Evolutionary conservation across 495 filamentous ascomycete species (phyloP).

Genomic region (Penicillium ucsense): DNA sequence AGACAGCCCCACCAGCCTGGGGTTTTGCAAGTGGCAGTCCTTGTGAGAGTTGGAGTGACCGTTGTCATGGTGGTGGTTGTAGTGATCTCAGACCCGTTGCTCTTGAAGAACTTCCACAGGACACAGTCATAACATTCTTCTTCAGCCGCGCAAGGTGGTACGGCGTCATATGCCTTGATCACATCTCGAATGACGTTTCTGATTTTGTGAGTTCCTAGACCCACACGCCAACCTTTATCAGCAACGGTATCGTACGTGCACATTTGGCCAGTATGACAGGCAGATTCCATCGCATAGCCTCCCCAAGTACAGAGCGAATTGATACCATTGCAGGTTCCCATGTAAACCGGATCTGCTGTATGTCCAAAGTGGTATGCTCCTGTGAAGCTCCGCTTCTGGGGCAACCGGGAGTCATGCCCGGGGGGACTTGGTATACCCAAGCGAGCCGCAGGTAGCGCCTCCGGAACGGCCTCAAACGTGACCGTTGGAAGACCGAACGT

Average conservation of each 20-base stretch:
- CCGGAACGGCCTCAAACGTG: constrained; percentile 84
- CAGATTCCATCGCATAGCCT: constrained; percentile 89
- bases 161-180: constrained; percentile 65
- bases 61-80: constrained; percentile 49
- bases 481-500: constrained; percentile 83
- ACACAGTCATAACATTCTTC: constrained; percentile 81
- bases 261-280: constrained; percentile 78
- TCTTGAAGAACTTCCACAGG: constrained; percentile 88
- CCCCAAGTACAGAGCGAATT: constrained; percentile 79
- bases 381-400: constrained; percentile 59
- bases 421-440: constrained; percentile 84
- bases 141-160: constrained; percentile 64
- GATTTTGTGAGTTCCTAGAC: constrained; percentile 78
- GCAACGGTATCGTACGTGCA: constrained; percentile 87
- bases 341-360: constrained; percentile 89
- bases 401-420: constrained; percentile 55
- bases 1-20: constrained; percentile 62
- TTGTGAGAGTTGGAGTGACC: constrained; percentile 48
- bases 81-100: constrained; percentile 71
- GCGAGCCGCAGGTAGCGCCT: constrained; percentile 76
- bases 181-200: constrained; percentile 76
- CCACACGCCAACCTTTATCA: constrained; percentile 84
- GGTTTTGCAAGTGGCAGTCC: constrained; percentile 79
- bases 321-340: constrained; percentile 86
- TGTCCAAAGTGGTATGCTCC: constrained; percentile 91